phyloP scores from a whole-genome alignment of 176 grass and related monocot genomes.

The Poa annua region DNA sequence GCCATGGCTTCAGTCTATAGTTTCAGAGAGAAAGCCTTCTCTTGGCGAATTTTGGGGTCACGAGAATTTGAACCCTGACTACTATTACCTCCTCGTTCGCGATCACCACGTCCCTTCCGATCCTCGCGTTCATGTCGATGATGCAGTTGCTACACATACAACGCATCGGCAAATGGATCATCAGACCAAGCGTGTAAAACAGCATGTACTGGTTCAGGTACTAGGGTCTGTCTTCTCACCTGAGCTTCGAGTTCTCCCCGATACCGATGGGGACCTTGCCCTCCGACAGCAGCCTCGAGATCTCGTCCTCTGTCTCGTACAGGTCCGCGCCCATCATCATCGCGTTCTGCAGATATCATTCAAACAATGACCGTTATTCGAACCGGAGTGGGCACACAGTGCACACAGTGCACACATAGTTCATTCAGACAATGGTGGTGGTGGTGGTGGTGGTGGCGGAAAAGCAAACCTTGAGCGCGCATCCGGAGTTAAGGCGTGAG shows the following conservation, averaged over 20 bases:
- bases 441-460: background rate
- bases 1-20: background rate
- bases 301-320: constrained; percentile 79
- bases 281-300: constrained; percentile 54
- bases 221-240: constrained; percentile 31
- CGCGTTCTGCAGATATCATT: constrained; percentile 56
- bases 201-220: background rate
- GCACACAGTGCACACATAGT: background rate
- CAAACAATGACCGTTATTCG: background rate
- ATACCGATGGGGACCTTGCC: constrained; percentile 76
- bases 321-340: constrained; percentile 83
- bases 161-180: background rate
- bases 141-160: constrained; percentile 63
- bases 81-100: constrained; percentile 63
- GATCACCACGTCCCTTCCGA: constrained; percentile 73
- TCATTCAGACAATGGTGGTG: background rate
- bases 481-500: constrained; percentile 59
- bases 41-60: background rate
- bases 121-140: constrained; percentile 83
- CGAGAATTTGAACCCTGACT: background rate
- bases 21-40: background rate
- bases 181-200: background rate
- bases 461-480: constrained; percentile 54
- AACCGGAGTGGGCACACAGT: background rate
- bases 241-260: constrained; percentile 74